These are phyloP conservation scores for Mrakia blollopis DNA, from an alignment of 768 basidiomycete genomes.

Conservation along the genomic window DNA sequence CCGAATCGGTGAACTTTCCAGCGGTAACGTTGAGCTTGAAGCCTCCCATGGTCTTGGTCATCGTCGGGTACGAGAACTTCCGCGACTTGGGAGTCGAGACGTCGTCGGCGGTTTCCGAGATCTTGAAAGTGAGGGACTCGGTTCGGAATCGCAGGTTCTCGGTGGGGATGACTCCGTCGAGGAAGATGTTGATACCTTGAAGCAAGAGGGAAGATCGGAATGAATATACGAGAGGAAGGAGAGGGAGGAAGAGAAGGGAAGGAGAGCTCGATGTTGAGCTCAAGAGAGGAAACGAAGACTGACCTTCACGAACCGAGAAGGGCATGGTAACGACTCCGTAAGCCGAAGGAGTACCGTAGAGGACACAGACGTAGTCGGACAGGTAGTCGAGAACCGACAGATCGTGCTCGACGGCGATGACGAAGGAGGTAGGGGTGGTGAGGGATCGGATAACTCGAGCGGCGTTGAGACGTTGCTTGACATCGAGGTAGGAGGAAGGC, in stretches of 20 bases:
- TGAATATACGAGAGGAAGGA: background rate
- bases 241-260: background rate
- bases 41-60: constrained; percentile 91
- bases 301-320: constrained; percentile 93
- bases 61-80: constrained; percentile 84
- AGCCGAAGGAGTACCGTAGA: constrained; percentile 95
- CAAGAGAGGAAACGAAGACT: constrained; percentile 30
- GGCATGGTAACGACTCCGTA: constrained; percentile 99
- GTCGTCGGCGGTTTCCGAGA: constrained; percentile 94
- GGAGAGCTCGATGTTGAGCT: constrained; percentile 1
- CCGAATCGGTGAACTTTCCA: constrained; percentile 95
- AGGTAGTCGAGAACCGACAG: constrained; percentile 95
- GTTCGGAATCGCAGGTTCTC: constrained; percentile 98
- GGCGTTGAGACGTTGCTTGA: constrained; percentile 89
- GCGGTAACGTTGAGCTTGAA: constrained; percentile 92
- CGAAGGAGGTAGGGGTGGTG: constrained; percentile 76
- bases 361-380: constrained; percentile 94
- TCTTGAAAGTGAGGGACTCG: constrained; percentile 93
- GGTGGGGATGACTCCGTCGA: constrained; percentile 97
- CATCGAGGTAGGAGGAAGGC: constrained; percentile 95
- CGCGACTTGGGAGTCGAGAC: constrained; percentile 76
- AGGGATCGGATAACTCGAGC: constrained; percentile 90
- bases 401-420: constrained; percentile 98
- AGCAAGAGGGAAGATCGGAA: background rate
- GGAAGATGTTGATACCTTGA: constrained; percentile 95